Percentiles rank a stretch among this genome's conserved stretches.
Evolutionary conservation across 176 grass and related monocot genomes (phyloP).

Genomic region (Oryza coarctata): DNA sequence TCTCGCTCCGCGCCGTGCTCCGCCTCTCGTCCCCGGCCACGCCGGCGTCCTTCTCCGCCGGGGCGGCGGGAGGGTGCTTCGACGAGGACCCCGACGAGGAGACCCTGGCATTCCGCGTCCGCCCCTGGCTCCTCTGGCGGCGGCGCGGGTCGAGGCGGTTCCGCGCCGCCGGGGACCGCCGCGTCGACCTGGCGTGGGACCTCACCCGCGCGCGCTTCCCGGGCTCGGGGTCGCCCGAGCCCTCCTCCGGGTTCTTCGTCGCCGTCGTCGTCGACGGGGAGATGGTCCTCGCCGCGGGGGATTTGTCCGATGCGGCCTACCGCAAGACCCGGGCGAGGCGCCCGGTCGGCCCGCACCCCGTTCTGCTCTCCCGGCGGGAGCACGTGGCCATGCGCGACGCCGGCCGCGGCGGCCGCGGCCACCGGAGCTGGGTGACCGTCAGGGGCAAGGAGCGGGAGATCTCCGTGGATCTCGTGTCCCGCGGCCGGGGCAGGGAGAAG

Average conservation of each 20-base stretch:
- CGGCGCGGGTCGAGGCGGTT: slow-evolving; percentile 54
- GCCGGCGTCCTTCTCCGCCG: neutral
- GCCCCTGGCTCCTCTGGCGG: slow-evolving; percentile 70
- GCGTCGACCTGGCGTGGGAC: slow-evolving; percentile 63
- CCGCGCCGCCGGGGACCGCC: slow-evolving; percentile 29
- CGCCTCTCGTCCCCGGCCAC: slow-evolving; percentile 34
- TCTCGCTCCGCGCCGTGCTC: slow-evolving; percentile 64
- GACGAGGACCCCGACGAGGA: slow-evolving; percentile 46
- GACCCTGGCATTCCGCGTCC: slow-evolving; percentile 54
- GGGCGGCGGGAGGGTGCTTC: neutral
- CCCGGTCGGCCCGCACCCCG: neutral
- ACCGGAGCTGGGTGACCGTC: slow-evolving; percentile 56
- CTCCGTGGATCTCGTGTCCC: slow-evolving; percentile 61
- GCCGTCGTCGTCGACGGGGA: slow-evolving; percentile 64
- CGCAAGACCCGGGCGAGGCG: slow-evolving; percentile 27
- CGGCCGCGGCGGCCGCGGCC: slow-evolving; percentile 1
- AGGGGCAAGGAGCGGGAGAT: slow-evolving; percentile 73
- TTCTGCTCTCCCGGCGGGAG: slow-evolving; percentile 55
- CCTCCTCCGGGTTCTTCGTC: slow-evolving; percentile 61
- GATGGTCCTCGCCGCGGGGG: slow-evolving; percentile 72
- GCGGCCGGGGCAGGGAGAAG: slow-evolving; percentile 21
- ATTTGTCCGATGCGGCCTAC: slow-evolving; percentile 58
- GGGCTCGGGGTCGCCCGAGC: slow-evolving; percentile 46
- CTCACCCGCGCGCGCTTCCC: slow-evolving; percentile 56
- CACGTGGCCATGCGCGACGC: slow-evolving; percentile 51